phyloP scores from a whole-genome alignment of 1,284 basidiomycete species.

The Malassezia yamatoensis region DNA sequence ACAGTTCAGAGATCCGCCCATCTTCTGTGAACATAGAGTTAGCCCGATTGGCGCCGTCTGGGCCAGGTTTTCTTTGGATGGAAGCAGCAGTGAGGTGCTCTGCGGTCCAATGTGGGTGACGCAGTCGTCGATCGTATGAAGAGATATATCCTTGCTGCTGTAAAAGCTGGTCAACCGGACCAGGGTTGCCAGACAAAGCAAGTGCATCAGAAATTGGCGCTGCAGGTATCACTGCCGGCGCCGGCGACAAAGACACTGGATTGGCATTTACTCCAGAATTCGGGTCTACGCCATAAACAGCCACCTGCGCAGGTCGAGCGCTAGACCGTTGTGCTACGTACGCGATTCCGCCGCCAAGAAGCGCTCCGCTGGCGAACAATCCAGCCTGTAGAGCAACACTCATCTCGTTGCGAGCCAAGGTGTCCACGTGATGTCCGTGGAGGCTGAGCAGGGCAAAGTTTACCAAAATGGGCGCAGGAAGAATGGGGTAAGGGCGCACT shows the following conservation, averaged over 20 bases:
- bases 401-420: constrained; percentile 56
- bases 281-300: too few relatives aligned
- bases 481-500: not conserved
- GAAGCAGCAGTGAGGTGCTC: constrained; percentile 74
- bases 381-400: constrained; percentile 82
- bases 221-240: constrained; percentile 27
- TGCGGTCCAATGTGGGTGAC: constrained; percentile 91
- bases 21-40: constrained; percentile 77
- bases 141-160: constrained; percentile 72
- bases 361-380: constrained; percentile 61
- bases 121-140: constrained; percentile 76
- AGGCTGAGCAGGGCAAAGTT: not conserved
- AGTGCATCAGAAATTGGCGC: constrained; percentile 11
- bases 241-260: not conserved
- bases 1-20: constrained; percentile 62
- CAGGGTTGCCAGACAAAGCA: constrained; percentile 49
- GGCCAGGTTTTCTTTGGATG: constrained; percentile 34
- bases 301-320: not conserved
- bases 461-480: not conserved
- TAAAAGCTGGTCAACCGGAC: constrained; percentile 71
- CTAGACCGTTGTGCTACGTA: constrained; percentile 4
- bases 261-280: not conserved
- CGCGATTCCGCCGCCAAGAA: constrained; percentile 56
- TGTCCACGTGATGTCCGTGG: not conserved
- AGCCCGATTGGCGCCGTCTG: constrained; percentile 50